Evolutionary conservation across 2,329 filamentous ascomycete genomes (phyloP), one percentile per base, ranked within the genome.

Genomic region (Clonostachys rhizophaga): DNA sequence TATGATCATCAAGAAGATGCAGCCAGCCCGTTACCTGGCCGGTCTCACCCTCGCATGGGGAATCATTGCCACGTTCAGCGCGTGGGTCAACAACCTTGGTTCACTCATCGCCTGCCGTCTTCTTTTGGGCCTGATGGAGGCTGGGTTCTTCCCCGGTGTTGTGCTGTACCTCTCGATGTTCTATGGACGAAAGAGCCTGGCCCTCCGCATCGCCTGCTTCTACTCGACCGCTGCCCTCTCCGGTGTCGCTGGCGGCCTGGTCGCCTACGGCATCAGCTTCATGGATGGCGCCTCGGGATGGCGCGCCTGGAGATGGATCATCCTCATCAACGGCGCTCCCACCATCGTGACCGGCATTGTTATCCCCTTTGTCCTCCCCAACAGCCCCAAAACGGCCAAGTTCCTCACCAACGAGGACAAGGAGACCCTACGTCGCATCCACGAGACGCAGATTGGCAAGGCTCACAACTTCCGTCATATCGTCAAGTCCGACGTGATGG

Each of bases 81-180:
- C 84, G 3, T 79, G 88, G 42, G 76, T 82, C 6, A 69, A 76
- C 44, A 83, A 79, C 56, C 86, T 78, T 67, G 75, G 73, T 1
- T 81, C 82, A 0, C 68, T 89, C 14, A 81, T 87, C 72, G 79
- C 83, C 4, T 81, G 82, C 9, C 76, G 81, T 39, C 84, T 77
- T 77, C 89, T 89, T 57, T 72, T 91, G 1, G 88, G 88, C 20
- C 68, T 91, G 17, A 78, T 78, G 14, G 89, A 94, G 63, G 82
- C 87, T 10, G 88, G 87, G 7, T 72, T 92, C 0, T 90, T 89
- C 58, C 87, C 86, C 0, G 86, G 85, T 4, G 80, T 91, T n/a
- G 87, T 87, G 54, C 92, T 90, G 63, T 91, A 91, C 59, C 75
- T 94, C 0, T 87, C 83, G 0, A 91, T 86, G 59, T 95, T 89